phyloP scores from a whole-genome alignment of 164 flowering plant genomes.

The Pachysandra terminalis region DNA sequence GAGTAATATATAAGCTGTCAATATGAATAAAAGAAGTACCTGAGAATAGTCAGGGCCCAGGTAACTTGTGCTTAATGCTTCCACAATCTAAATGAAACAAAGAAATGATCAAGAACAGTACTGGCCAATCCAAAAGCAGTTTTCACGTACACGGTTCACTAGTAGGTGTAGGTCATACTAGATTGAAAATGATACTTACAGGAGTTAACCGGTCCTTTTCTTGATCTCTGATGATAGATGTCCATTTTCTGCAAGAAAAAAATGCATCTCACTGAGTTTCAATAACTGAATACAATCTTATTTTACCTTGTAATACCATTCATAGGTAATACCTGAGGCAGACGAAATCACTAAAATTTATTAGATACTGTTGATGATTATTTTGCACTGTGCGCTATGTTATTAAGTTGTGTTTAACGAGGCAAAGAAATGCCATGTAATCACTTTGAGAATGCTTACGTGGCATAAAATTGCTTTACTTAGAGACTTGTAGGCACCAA shows the following conservation, averaged over 20 bases:
- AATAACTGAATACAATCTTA: not conserved
- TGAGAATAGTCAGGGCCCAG: conserved; percentile 94
- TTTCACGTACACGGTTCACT: conserved; percentile 2
- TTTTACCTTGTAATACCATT: not conserved
- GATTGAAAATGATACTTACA: conserved; percentile 43
- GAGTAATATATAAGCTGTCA: conserved; percentile 1
- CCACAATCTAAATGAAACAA: conserved; percentile 58
- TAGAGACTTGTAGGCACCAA: no score
- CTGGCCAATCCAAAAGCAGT: not conserved
- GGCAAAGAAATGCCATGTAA: no score
- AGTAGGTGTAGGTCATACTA: not conserved
- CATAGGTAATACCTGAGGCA: not conserved
- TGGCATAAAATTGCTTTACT: no score
- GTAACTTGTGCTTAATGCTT: conserved; percentile 78
- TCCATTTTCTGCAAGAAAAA: conserved; percentile 78
- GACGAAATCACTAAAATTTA: not conserved
- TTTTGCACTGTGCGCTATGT: no score
- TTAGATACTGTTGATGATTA: no score
- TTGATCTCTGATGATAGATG: conserved; percentile 64
- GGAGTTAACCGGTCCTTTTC: conserved; percentile 86
- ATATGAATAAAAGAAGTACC: conserved; percentile 37
- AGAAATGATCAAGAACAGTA: conserved; percentile 8
- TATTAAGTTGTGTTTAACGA: no score
- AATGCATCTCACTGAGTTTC: conserved; percentile 2
- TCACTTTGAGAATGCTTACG: no score